Evolutionary conservation across 192 early-diverging fungal genomes (phyloP).

Genomic region (Coemansia asiatica): DNA sequence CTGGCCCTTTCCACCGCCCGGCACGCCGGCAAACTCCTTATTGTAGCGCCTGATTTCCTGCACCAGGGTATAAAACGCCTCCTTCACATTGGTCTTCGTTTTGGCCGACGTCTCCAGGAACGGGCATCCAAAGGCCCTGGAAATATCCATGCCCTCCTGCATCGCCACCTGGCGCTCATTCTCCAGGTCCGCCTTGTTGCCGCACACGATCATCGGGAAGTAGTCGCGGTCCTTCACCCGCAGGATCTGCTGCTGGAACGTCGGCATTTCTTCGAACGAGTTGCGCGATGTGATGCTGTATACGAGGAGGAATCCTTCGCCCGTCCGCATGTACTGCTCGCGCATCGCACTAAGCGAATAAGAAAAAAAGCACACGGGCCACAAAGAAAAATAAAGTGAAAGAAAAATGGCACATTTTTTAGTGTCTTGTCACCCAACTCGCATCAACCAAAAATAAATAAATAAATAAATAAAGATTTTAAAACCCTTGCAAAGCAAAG

Average conservation of each 20-base stretch:
- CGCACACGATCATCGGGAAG: conserved; percentile 88
- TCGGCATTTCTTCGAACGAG: conserved; percentile 88
- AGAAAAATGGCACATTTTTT: too few species aligned
- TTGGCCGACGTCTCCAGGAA: conserved; percentile 91
- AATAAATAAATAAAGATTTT: not conserved
- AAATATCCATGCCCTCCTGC: conserved; percentile 81
- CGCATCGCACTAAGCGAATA: conserved; percentile 67
- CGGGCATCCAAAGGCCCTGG: conserved; percentile 69
- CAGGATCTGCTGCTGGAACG: conserved; percentile 89
- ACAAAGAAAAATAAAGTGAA: too few species aligned
- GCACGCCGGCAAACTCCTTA: conserved; percentile 62
- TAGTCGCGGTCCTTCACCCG: conserved; percentile 94
- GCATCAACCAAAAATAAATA: too few species aligned
- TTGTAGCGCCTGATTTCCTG: conserved; percentile 79
- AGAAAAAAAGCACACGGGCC: too few species aligned
- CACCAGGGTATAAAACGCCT: conserved; percentile 87
- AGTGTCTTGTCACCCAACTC: too few species aligned
- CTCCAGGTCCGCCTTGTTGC: conserved; percentile 90
- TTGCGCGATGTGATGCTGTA: conserved; percentile 90
- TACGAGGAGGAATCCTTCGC: conserved; percentile 92
- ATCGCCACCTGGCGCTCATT: conserved; percentile 79
- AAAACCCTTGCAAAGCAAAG: not conserved
- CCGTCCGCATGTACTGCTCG: conserved; percentile 96
- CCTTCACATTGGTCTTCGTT: conserved; percentile 87
- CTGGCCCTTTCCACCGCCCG: conserved; percentile 23